Evolutionary conservation across 306 rosid species (phyloP), one percentile per base, ranked within the genome.

Genomic region (Mimosa pudica): DNA sequence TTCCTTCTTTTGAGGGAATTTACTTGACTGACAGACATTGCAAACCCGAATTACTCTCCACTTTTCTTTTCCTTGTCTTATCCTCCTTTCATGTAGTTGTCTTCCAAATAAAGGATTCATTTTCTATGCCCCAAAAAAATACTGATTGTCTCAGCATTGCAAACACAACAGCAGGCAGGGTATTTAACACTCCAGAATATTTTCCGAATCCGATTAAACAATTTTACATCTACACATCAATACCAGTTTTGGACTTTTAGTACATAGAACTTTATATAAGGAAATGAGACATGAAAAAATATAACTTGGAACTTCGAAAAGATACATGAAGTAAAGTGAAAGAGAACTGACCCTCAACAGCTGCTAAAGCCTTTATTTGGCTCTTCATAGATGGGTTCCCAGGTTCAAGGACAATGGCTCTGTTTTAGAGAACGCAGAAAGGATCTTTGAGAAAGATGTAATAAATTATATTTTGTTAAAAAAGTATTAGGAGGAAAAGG

Each of bases 331-430:
- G 64, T 75, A 76, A 71, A 75, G 64, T 75, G 72, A 71, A 75
- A 75, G 70, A 57, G 77, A 77, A 76, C 82, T 80, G 86, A 93
- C 99, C 83, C 81, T 91, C 89, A 79, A 84, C 93, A 85, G 97
- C 97, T 80, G 85, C 91, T 64, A 90, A 61, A 79, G 83, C 88
- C 88, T 91, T 88, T 76, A 81, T 61, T 72, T 93, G 97, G 82
- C 83, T 90, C 88, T 89, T 89, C 92, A 73, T 86, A 49, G 97
- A 80, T 7, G 96, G 97, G 82, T 89, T 93, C 82, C 89, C 98
- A 38, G 83, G 94, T 70, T 96, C 99, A 81, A 96, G 80, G 79
- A 96, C 92, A 84, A 93, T 91, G 80, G 99, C 86, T 85, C 98
- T 95, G 97, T 74, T 10, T 54, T 80, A 81, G 78, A 79, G 41